These are phyloP conservation scores for Sequoiadendron giganteum DNA, from an alignment of 75 land plant species.

Conservation along the genomic window DNA sequence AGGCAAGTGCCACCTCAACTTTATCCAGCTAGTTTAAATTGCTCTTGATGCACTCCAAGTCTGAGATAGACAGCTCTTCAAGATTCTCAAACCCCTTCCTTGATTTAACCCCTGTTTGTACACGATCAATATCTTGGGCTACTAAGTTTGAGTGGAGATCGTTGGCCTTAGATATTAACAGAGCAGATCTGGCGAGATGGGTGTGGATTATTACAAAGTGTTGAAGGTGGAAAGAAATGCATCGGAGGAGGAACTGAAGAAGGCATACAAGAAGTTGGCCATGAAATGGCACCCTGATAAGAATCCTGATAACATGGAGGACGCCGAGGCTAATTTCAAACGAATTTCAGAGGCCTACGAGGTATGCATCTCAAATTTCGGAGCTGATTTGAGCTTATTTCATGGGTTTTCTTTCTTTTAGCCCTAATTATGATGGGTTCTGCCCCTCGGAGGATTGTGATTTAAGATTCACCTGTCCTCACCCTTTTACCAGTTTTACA, in stretches of 20 bases:
- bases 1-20: too few relatives aligned
- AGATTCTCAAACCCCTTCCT: too few relatives aligned
- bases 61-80: too few relatives aligned
- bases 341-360: conserved; percentile 51
- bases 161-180: too few relatives aligned
- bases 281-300: conserved; percentile 61
- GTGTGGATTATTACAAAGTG: conserved; percentile 40
- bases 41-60: too few relatives aligned
- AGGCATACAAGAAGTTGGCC: conserved; percentile 44
- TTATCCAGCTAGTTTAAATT: too few relatives aligned
- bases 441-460: background rate
- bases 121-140: too few relatives aligned
- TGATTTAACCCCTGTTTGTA: too few relatives aligned
- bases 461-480: background rate
- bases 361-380: conserved; percentile 5
- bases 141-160: too few relatives aligned
- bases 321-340: conserved; percentile 58
- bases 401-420: too few relatives aligned
- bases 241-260: conserved; percentile 42
- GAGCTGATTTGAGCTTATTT: too few relatives aligned
- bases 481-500: background rate
- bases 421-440: too few relatives aligned
- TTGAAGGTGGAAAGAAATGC: conserved; percentile 31
- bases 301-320: conserved; percentile 47
- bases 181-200: conserved; percentile 18